Conservation (phyloP, 1,284 basidiomycete species). For the Marasmius oreades region DNA sequence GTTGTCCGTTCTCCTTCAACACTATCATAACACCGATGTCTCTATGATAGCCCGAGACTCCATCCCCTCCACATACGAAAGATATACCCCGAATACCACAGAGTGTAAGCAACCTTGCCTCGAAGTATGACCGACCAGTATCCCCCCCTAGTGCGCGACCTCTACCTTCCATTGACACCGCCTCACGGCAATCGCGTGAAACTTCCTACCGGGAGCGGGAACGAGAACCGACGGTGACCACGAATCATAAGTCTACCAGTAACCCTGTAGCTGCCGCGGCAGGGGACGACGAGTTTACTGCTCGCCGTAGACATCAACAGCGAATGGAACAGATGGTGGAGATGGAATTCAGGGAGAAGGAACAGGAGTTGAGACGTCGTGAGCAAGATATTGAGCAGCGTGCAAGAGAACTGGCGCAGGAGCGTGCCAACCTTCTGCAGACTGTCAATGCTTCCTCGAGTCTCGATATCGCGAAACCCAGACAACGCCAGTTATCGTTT, state of each 20-base stretch:
- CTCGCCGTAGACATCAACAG: conserved; percentile 40
- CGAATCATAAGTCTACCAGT: not conserved
- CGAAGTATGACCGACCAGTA: conserved; percentile 47
- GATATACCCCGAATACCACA: conserved; percentile 49
- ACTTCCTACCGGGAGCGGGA: conserved; percentile 3
- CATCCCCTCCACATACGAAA: conserved; percentile 58
- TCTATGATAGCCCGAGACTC: conserved; percentile 39
- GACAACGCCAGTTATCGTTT: conserved; percentile 33
- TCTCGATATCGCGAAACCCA: conserved; percentile 19
- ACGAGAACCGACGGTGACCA: not conserved
- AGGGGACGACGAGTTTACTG: conserved; percentile 26
- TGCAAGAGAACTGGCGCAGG: conserved; percentile 50
- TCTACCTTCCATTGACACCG: conserved; percentile 12
- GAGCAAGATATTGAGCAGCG: conserved; percentile 58
- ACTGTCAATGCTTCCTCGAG: conserved; percentile 7
- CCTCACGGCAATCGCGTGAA: conserved; percentile 10
- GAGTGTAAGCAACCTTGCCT: conserved; percentile 65
- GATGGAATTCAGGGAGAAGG: conserved; percentile 49
- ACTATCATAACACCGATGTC: not conserved
- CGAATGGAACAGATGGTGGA: conserved; percentile 49
- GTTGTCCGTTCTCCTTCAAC: conserved; percentile 22
- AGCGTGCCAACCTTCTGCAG: conserved; percentile 36
- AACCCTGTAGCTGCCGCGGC: conserved; percentile 5
- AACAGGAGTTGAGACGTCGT: conserved; percentile 47
- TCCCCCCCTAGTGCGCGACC: conserved; percentile 25